phyloP scores from a whole-genome alignment of 2,329 filamentous ascomycete genomes.

The Stromatinia cepivora region DNA sequence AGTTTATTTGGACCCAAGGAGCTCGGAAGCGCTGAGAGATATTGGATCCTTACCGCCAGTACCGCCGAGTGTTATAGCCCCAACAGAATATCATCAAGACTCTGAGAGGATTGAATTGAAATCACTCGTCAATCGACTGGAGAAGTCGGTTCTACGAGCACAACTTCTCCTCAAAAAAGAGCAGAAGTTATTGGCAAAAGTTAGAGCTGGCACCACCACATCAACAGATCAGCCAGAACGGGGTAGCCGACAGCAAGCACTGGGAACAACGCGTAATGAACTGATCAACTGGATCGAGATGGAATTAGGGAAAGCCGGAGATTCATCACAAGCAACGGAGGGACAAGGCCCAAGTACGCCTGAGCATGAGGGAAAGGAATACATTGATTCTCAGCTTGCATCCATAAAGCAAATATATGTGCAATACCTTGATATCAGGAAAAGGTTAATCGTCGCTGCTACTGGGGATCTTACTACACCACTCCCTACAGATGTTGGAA shows the following conservation, averaged over 20 bases:
- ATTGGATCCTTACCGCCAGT: conserved; percentile 35
- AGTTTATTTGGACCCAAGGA: conserved; percentile 48
- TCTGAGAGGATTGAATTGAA: conserved; percentile 47
- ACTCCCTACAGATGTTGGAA: conserved; percentile 7
- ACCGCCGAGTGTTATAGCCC: conserved; percentile 35
- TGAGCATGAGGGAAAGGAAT: conserved; percentile 31
- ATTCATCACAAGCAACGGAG: conserved; percentile 41
- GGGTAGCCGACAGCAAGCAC: conserved; percentile 47
- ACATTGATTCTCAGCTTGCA: conserved; percentile 30
- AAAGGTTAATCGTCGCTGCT: conserved; percentile 46
- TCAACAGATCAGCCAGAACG: conserved; percentile 1
- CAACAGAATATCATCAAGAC: conserved; percentile 28
- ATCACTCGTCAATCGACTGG: conserved; percentile 52
- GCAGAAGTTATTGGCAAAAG: conserved; percentile 54
- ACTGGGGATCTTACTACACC: conserved; percentile 24
- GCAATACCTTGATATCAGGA: conserved; percentile 53
- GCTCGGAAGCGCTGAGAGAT: conserved; percentile 30
- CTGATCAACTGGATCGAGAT: conserved; percentile 66
- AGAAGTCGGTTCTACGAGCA: conserved; percentile 58
- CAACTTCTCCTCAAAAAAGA: conserved; percentile 59
- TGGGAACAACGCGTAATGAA: conserved; percentile 57
- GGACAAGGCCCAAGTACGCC: conserved; percentile 10
- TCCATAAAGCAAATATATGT: conserved; percentile 55
- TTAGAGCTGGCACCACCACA: conserved; percentile 32
- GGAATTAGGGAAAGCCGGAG: conserved; percentile 55